Conservation (phyloP, 129 eudicot genomes). For the Helianthus annuus region DNA sequence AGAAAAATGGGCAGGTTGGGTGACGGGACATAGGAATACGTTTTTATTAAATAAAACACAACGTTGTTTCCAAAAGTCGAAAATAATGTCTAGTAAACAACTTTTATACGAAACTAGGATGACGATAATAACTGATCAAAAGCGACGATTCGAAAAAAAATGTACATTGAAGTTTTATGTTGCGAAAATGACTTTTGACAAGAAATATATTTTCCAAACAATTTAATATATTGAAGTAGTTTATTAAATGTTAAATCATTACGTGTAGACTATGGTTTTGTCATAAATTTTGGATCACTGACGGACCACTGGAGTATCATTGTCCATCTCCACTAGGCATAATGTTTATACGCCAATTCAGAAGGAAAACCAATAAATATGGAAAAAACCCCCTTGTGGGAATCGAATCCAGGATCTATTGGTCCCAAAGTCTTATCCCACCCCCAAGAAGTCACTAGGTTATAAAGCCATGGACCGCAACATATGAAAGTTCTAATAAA, state of each 20-base stretch:
- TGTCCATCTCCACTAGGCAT: no score
- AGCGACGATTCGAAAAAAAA: background rate
- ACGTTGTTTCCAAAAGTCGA: background rate
- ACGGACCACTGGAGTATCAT: no score
- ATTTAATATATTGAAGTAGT: background rate
- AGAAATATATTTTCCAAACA: background rate
- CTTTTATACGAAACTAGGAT: background rate
- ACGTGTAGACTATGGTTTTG: constrained; percentile 6
- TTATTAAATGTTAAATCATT: background rate
- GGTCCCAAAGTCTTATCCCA: no score
- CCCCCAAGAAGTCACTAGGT: no score
- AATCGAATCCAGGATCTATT: no score
- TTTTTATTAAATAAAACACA: background rate
- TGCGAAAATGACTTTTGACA: background rate
- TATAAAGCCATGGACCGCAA: no score
- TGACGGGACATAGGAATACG: no score
- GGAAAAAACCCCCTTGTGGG: no score
- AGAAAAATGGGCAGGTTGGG: no score
- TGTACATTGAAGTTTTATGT: background rate
- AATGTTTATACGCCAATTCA: no score
- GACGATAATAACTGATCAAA: background rate
- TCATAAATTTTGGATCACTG: no score
- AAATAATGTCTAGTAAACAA: background rate
- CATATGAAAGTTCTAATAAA: background rate
- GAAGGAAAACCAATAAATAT: no score